These are phyloP conservation scores for Acanthamoeba quina DNA, from an alignment of 208 protist genomes.

Conservation along the genomic window DNA sequence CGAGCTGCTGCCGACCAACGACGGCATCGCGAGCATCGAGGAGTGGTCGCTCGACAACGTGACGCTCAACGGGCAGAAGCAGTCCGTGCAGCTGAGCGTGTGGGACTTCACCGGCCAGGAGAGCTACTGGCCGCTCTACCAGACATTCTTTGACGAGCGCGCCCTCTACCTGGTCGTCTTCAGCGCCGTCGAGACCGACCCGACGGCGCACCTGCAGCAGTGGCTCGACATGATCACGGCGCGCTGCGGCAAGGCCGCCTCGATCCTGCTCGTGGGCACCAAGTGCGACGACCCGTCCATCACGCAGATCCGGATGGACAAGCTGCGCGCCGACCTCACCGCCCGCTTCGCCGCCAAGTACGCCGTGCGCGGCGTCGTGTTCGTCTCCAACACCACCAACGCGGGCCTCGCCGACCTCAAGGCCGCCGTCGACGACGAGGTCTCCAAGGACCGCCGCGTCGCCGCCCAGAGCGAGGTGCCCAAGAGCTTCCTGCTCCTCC, in stretches of 20 bases:
- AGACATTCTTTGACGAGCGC: conserved; percentile 16
- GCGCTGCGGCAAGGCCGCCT: not conserved
- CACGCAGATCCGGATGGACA: not conserved
- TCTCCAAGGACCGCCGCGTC: conserved; percentile 2
- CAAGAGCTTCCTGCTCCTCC: not conserved
- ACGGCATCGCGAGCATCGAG: conserved; percentile 12
- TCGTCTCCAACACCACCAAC: conserved; percentile 13
- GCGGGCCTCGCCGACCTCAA: not conserved
- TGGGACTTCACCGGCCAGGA: conserved; percentile 26
- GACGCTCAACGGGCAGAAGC: not conserved
- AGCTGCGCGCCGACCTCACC: not conserved
- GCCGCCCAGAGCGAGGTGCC: not conserved
- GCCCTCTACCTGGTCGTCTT: not conserved
- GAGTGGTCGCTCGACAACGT: conserved; percentile 4
- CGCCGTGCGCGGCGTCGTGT: not conserved
- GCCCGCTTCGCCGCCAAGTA: not conserved
- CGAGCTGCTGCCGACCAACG: conserved; percentile 12
- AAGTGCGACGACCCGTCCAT: not conserved
- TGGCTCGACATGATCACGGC: conserved; percentile 27
- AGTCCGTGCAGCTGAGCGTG: conserved; percentile 1
- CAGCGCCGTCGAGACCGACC: not conserved
- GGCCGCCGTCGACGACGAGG: not conserved
- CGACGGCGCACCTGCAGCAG: not conserved
- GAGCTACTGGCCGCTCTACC: not conserved
- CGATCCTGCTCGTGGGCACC: not conserved